Evolutionary conservation across 2,329 filamentous ascomycete species (phyloP), one percentile per base, ranked within the genome.

Genomic region (Thielaviopsis cerberus): DNA sequence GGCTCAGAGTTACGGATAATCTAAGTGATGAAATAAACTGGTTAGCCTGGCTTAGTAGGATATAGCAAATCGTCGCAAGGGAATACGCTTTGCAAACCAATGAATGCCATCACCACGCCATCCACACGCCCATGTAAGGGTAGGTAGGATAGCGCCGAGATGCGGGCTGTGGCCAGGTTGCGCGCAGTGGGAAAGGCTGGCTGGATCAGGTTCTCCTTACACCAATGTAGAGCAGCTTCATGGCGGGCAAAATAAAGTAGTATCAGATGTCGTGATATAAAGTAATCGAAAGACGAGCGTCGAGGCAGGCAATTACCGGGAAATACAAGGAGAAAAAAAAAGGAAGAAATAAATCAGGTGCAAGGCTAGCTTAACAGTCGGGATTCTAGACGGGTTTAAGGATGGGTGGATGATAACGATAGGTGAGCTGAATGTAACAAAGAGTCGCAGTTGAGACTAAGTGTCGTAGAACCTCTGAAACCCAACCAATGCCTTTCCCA

Each of bases 221-320:
- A 66, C 87, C 88, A 68, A 94, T 88, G 72, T 92, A 92, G 71
- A 86, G 78, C 70, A 92, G 74, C 81, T 90, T 91, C 87, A 91
- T 91, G 68, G 66, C 82, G 72, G 55, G 22, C 20, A 53, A 41
- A 24, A 51, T 60, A 13, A 27, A 51, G 48, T 17, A 41, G 13
- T 15, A 34, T n/a, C 23, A 45, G 37, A 55, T 23, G 15, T 27
- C 51, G 15, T 22, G 54, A 37, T 15, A 22, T 48, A 48, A 48
- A 48, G 17, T 22, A 48, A n/a, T 48, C 41, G 7, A 15, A 30
- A 23, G 37, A 13, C 24, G 23, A 48, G 17, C 30, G 27, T 37
- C 24, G 56, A 13, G 17, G n/a, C 4, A 1, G n/a, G 3, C 10
- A 22, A 22, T 22, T 48, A 17, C 22, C n/a, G n/a, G n/a, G 41